A percentile compares a stretch with the other conserved stretches of the same genome.
Conservation (phyloP, 129 eudicot genomes). For the Flaveria sonorensis region DNA sequence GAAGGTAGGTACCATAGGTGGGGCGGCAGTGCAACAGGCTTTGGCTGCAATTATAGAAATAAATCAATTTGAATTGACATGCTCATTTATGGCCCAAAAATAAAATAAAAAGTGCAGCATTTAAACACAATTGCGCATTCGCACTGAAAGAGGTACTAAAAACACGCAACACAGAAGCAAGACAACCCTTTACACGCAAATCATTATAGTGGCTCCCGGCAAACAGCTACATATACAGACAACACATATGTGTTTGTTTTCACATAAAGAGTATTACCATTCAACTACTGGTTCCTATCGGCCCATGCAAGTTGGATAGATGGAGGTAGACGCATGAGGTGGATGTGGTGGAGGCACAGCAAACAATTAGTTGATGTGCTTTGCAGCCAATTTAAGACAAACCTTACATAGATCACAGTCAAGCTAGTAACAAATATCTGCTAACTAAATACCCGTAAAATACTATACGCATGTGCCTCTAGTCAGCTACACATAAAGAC, state of each 20-base stretch:
- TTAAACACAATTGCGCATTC: background rate
- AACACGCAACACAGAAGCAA: background rate
- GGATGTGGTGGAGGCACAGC: background rate
- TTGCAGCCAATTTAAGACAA: background rate
- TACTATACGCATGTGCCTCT: background rate
- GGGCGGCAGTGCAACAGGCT: slow-evolving; percentile 11
- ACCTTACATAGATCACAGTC: background rate
- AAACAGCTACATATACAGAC: background rate
- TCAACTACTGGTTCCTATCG: background rate
- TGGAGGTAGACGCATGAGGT: background rate
- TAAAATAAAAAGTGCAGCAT: background rate
- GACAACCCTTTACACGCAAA: background rate
- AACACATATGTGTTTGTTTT: background rate
- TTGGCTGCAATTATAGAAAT: slow-evolving; percentile 7
- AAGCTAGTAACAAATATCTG: background rate
- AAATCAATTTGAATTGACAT: slow-evolving; percentile 9
- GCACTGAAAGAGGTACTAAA: slow-evolving; percentile 8
- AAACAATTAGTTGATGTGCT: background rate
- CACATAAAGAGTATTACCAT: background rate
- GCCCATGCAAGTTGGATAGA: background rate
- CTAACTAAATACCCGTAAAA: background rate
- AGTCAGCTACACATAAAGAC: background rate
- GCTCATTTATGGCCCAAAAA: background rate
- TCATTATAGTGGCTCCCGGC: background rate
- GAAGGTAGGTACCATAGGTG: slow-evolving; percentile 34